Percentiles rank a stretch among this genome's conserved stretches.
Conservation (phyloP, 495 filamentous ascomycete species). For the Daldinia vernicosa region DNA sequence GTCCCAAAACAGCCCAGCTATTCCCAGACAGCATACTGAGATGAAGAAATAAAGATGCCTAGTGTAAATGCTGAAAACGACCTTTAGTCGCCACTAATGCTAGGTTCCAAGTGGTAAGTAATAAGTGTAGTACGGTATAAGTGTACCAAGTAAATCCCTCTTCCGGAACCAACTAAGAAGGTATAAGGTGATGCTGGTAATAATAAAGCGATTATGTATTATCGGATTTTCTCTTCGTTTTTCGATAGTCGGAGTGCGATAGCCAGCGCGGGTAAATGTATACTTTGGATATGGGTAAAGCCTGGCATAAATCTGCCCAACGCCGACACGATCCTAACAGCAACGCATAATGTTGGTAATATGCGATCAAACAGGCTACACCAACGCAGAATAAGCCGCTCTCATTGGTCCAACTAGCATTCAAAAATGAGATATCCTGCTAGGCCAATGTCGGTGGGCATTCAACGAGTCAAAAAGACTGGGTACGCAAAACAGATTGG, state of each 20-base stretch:
- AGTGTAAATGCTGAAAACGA: constrained; percentile 39
- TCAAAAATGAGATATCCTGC: background rate
- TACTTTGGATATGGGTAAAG: constrained; percentile 12
- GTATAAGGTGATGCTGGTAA: background rate
- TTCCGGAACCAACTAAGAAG: background rate
- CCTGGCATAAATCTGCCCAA: background rate
- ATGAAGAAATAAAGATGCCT: constrained; percentile 32
- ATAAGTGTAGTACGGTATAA: background rate
- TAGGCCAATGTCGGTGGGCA: background rate
- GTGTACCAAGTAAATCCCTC: constrained; percentile 13
- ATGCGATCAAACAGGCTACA: constrained; percentile 7
- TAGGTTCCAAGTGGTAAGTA: constrained; percentile 17
- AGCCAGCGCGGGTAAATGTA: constrained; percentile 39
- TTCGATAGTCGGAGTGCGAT: constrained; percentile 17
- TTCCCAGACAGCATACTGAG: constrained; percentile 32
- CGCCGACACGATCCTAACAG: background rate
- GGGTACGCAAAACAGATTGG: background rate
- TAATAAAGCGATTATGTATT: constrained; percentile 47
- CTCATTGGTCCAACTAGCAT: background rate
- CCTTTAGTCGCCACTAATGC: constrained; percentile 30
- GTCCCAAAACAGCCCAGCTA: constrained; percentile 24
- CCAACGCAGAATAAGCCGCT: background rate
- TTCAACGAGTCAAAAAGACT: background rate
- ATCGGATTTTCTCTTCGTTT: constrained; percentile 30
- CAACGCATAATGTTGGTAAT: background rate